phyloP scores from a whole-genome alignment of 345 rosid genomes.

The Rhizophora mangle region DNA sequence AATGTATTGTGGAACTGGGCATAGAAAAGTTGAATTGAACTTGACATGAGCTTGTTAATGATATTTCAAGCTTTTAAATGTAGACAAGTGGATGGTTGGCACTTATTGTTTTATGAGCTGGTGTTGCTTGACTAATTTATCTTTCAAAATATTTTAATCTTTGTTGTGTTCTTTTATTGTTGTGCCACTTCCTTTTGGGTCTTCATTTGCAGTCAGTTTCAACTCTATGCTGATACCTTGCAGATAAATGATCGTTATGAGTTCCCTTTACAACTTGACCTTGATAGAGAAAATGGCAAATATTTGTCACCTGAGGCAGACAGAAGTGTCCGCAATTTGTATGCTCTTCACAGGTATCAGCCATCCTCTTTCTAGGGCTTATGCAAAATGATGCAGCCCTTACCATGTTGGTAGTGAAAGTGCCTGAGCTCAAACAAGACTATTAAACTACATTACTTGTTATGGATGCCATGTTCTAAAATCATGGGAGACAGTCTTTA shows the following conservation, averaged over 20 bases:
- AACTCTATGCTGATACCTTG: neutral
- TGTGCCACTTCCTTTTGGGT: neutral
- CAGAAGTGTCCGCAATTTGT: conserved; percentile 33
- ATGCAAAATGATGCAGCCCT: neutral
- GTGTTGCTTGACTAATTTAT: neutral
- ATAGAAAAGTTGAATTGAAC: too few relatives aligned
- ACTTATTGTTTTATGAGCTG: neutral
- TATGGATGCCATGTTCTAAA: neutral
- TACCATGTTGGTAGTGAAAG: neutral
- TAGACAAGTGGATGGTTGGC: neutral
- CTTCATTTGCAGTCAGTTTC: neutral
- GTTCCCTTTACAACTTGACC: conserved; percentile 39
- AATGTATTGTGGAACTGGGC: too few relatives aligned
- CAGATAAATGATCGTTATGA: conserved; percentile 40
- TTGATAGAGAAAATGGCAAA: conserved; percentile 32
- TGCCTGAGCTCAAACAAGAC: neutral
- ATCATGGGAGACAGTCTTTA: neutral
- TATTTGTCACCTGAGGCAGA: conserved; percentile 37
- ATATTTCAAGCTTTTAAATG: too few relatives aligned
- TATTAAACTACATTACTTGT: neutral
- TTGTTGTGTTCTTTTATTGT: neutral
- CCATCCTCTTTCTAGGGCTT: neutral
- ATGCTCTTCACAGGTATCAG: conserved; percentile 76
- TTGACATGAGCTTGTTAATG: too few relatives aligned
- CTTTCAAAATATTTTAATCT: too few relatives aligned